Evolutionary conservation across 2,329 filamentous ascomycete genomes (phyloP).

Genomic region (Meredithiella fracta): DNA sequence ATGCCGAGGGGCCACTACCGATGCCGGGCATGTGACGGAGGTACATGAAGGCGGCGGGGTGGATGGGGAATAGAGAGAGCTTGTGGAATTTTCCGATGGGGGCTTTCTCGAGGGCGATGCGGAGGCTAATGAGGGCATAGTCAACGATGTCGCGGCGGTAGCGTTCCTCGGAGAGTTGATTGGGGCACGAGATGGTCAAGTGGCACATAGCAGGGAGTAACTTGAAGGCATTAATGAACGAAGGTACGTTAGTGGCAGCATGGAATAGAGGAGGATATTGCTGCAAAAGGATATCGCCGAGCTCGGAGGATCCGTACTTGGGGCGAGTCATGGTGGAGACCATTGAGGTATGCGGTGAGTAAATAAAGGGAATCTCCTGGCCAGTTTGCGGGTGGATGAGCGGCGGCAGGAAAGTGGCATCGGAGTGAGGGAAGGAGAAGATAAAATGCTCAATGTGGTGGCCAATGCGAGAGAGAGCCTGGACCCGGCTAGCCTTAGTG

Average conservation of each 20-base stretch:
- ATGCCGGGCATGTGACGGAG: conserved; percentile 59
- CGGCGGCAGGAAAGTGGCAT: conserved; percentile 71
- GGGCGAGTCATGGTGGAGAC: conserved; percentile 45
- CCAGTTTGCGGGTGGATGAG: conserved; percentile 63
- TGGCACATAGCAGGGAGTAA: conserved; percentile 54
- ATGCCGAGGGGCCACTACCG: conserved; percentile 55
- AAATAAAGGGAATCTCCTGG: conserved; percentile 63
- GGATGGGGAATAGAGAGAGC: conserved; percentile 56
- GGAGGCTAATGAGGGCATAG: conserved; percentile 74
- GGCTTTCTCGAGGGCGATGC: conserved; percentile 64
- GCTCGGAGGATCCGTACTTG: conserved; percentile 64
- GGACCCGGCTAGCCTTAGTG: conserved; percentile 54
- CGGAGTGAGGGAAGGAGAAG: conserved; percentile 60
- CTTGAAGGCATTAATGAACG: conserved; percentile 61
- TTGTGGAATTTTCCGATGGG: conserved; percentile 48
- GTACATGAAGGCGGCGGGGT: conserved; percentile 61
- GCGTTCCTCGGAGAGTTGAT: conserved; percentile 49
- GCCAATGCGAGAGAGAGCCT: conserved; percentile 61
- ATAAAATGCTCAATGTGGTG: conserved; percentile 62
- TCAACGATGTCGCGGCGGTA: conserved; percentile 68
- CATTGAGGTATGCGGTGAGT: conserved; percentile 58
- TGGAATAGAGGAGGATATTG: conserved; percentile 85
- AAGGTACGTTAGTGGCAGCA: conserved; percentile 70
- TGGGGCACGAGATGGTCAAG: conserved; percentile 60
- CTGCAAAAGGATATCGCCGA: conserved; percentile 66